phyloP scores from a whole-genome alignment of 2,329 filamentous ascomycete species.

The Fusarium cicatricum region DNA sequence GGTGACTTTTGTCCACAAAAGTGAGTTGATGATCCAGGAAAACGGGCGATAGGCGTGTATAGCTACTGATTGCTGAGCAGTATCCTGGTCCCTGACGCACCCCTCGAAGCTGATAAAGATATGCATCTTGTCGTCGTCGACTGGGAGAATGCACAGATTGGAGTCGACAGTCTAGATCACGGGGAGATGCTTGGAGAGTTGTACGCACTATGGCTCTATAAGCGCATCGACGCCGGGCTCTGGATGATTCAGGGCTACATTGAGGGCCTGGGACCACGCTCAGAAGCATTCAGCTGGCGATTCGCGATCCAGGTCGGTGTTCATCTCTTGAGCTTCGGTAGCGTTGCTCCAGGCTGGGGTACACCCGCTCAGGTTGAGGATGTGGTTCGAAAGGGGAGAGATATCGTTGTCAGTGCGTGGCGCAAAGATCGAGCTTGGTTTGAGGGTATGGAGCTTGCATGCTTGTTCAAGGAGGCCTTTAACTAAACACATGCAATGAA shows the following conservation, averaged over 20 bases:
- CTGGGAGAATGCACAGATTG: slow-evolving; percentile 9
- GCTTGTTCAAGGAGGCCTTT: not conserved
- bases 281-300: not conserved
- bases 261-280: not conserved
- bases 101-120: not conserved
- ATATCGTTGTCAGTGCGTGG: slow-evolving; percentile 4
- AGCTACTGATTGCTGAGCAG: not conserved
- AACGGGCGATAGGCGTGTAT: not conserved
- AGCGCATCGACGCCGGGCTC: not conserved
- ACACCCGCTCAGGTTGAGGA: not conserved
- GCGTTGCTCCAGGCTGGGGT: not conserved
- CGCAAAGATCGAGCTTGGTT: slow-evolving; percentile 4
- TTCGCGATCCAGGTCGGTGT: slow-evolving; percentile 6
- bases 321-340: slow-evolving; percentile 15
- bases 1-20: slow-evolving; percentile 9
- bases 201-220: not conserved
- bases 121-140: slow-evolving; percentile 1
- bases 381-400: not conserved
- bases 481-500: too few relatives aligned
- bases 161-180: not conserved
- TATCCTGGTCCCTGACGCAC: not conserved
- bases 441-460: not conserved
- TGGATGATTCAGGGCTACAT: slow-evolving; percentile 5
- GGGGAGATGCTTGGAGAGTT: slow-evolving; percentile 15
- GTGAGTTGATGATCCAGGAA: not conserved